Base-by-base conservation (phyloP, 2,329 filamentous ascomycete species). In the Venturia carpophila region DNA sequence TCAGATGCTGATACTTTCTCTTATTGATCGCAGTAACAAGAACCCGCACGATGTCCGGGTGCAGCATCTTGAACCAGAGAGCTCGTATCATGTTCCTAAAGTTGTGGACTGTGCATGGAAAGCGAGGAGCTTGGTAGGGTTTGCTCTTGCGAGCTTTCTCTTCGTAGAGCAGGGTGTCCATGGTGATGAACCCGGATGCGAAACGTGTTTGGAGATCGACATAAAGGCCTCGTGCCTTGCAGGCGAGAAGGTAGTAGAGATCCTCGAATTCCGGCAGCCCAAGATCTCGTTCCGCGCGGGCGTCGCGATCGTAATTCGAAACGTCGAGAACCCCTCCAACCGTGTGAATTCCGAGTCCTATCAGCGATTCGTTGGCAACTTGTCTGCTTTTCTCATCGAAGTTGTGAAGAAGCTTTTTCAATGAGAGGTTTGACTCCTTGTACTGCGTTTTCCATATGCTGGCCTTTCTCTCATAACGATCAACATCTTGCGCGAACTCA, bases 231-330 rank as follows among this genome's bases (percentile, higher is more conserved):
- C 63, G 63, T 45, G 63, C 52, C 49, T 64, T 64, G 49, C 63
- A 64, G 52, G 63, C 63, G 37, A 64, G 63, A 41, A 64, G 47
- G 39, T 64, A 64, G 27, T 64, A 64, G 21, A 64, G 52, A 47
- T 64, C 63, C 52, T 64, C 63, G 63, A 64, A 64, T 34, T 64
- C 63, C 11, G 52, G 37, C 10, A 45, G 37, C 11, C 63, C 63
- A 58, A 64, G 47, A n/a, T 58, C 52, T 37, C 30, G 52, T 58
- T 58, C 30, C 11, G 52, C 52, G 30, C 52, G 52, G 15, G 52
- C 52, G 17, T 37, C 21, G 27, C 17, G 52, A 15, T 58, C 30
- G 17, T 58, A 10, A 37, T 15, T 58, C 15, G 30, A 19, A 15
- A 37, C 52, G 7, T 58, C 52, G 52, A 58, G n/a, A 17, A 11